phyloP scores from a whole-genome alignment of 371 early-diverging fungal genomes.

The Umbelopsis sp. region DNA sequence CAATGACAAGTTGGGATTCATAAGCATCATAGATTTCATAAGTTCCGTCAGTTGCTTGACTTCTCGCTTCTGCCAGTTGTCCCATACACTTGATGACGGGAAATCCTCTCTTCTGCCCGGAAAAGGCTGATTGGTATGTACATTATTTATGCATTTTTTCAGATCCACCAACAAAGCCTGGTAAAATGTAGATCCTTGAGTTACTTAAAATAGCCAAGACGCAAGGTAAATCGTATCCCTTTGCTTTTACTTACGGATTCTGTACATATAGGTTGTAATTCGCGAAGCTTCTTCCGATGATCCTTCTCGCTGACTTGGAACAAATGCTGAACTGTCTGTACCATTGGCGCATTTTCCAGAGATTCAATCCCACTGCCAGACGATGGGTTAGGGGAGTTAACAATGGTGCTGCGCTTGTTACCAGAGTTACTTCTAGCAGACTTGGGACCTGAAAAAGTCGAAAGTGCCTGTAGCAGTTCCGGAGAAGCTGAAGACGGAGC shows the following conservation, averaged over 20 bases:
- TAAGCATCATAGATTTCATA: slow-evolving; percentile 49
- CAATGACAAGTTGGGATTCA: slow-evolving; percentile 44
- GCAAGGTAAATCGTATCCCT: background rate
- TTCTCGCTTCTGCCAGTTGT: slow-evolving; percentile 52
- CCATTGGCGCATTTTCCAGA: slow-evolving; percentile 46
- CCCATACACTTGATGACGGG: slow-evolving; percentile 41
- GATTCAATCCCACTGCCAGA: slow-evolving; percentile 35
- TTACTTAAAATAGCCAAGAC: background rate
- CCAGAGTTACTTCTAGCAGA: slow-evolving; percentile 22
- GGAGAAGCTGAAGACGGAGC: slow-evolving; percentile 40
- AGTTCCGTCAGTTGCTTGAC: slow-evolving; percentile 48
- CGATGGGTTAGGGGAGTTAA: slow-evolving; percentile 12
- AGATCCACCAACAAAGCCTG: slow-evolving; percentile 50
- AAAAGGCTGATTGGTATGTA: slow-evolving; percentile 49
- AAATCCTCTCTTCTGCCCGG: slow-evolving; percentile 57
- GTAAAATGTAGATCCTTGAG: background rate
- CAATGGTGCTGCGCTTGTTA: slow-evolving; percentile 22
- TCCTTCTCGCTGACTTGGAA: slow-evolving; percentile 45
- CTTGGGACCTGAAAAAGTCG: slow-evolving; percentile 2
- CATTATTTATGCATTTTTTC: slow-evolving; percentile 51
- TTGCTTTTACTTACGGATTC: slow-evolving; percentile 39
- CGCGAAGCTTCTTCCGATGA: slow-evolving; percentile 46
- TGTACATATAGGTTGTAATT: slow-evolving; percentile 45
- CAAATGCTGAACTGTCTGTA: slow-evolving; percentile 45
- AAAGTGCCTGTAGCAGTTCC: slow-evolving; percentile 38